Evolutionary conservation across 1,284 basidiomycete species (phyloP), one percentile per base, ranked within the genome.

Genomic region (Sanguinoderma infundibulare): DNA sequence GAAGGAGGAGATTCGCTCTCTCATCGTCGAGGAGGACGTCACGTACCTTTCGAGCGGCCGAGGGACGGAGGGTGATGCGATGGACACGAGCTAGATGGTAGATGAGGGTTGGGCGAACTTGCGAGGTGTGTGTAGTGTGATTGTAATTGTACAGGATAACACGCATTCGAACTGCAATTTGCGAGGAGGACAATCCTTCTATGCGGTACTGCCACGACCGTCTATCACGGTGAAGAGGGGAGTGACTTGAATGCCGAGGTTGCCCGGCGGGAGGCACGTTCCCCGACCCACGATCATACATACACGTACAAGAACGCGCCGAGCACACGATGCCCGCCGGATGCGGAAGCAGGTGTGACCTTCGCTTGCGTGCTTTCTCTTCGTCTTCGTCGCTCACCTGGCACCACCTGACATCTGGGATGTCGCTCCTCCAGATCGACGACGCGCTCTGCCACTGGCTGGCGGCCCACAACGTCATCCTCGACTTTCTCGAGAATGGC

Each of bases 11-110:
- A 81, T 98, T 57, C 82, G 89, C 65, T 84, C 79, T 59, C 77
- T 96, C 57, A 77, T 96, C 55, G 83, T 93, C 24, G 83, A 78
- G 34, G 94, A 96, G 75, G 83, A 88, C 65, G 75, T 92, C 53
- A 87, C 80, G 40, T 73, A 78, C 6, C 69, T 85, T 7, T 67
- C 66, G 15, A 79, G 80, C 28, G 59, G 49, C 1, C 40, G 53
- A 44, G 64, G 53, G 30, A 44, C 49, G 35, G 64, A 65, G 55
- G 62, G 62, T 15, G 91, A 92, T 70, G 89, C 84, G 42, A 93
- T 93, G 91, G 91, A 93, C 78, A 90, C 68, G 44, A 70, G 67
- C 54, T 74, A 67, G 62, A 65, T 38, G 55, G 15, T 17, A 14
- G n/a, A 14, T 34, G 28, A 40, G 4, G 6, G 46, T 8, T 20